Evolutionary conservation across 805 yeast genomes (phyloP), one percentile per base, ranked within the genome.

Genomic region (Saturnispora bothae): DNA sequence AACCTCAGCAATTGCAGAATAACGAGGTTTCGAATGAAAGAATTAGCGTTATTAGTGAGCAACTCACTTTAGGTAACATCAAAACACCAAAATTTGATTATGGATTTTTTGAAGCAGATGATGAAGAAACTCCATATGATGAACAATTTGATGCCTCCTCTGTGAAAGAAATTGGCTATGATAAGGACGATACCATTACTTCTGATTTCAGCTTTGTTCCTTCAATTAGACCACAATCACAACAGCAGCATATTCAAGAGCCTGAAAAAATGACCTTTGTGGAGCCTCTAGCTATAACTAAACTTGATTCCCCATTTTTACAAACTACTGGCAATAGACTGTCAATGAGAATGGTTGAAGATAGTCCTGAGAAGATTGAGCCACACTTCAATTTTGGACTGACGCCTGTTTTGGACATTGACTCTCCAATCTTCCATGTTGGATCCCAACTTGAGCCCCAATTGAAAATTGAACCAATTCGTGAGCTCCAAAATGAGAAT

Each of bases 111-210:
- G 40, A 36, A 19, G 14, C 18, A 10, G 27, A 31, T 2, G 27
- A 21, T 5, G 34, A 19, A 12, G 34, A 31, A 22, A 22, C 25
- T 8, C 10, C 25, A 9, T 10, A 31, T 4, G 34, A 31, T 15
- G 27, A 38, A 14, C 36, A 49, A 6, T 28, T 40, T 16, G 40
- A 48, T 25, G 54, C 52, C 37, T 6, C 16, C 22, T n/a, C 19
- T 38, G 28, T 42, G 18, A 40, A 49, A 28, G 56, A 53, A 39
- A 43, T 56, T 22, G 61, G 61, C 6, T 54, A 57, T 28, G 53
- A 48, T 30, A 46, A 52, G 28, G 47, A 40, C 22, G 49, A 48
- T 15, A 45, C 51, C 9, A 40, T 25, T 13, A 13, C 21, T 13
- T 16, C 29, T 7, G 31, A 16, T 21, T 40, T 40, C 27, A 41